Evolutionary conservation across 192 early-diverging fungal species (phyloP), one percentile per base, ranked within the genome.

Genomic region (Coemansia reversa): DNA sequence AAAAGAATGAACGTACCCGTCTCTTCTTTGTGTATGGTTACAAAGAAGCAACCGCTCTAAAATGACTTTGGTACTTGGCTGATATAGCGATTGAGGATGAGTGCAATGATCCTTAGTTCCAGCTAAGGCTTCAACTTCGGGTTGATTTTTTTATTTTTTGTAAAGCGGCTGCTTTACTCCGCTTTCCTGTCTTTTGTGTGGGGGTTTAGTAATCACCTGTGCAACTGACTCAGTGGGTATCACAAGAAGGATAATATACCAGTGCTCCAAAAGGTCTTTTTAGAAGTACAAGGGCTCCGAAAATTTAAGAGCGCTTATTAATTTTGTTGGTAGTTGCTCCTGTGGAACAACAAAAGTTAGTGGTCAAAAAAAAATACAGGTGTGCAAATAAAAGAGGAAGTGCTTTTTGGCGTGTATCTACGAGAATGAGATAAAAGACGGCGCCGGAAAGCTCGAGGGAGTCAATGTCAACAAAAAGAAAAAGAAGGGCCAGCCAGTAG

Each of bases 401-500:
- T 39, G 2, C 12, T 39, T 39, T 39, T 39, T 39, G 35, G 35
- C 35, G 35, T 39, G 35, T 39, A 39, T 39, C 35, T 39, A 11
- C 35, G 35, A 39, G 35, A 39, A 39, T 39, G 35, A 39, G 35
- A 39, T 39, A 39, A 11, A 39, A 11, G 35, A 39, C 35, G 35
- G 35, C 35, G 35, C 35, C 35, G 35, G 35, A 9, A 39, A 39
- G 35, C 35, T 39, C 9, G 8, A 39, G 35, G 35, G 35, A 39
- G 35, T 39, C 35, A 9, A 11, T 39, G 35, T 39, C 35, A 39
- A 39, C 35, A 39, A 39, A 11, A 20, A 14, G 3, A 25, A 58
- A 39, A 61, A 50, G 51, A 62, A 35, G 49, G 51, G 61, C 24
- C 25, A 28, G 58, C 23, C 42, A 22, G 51, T 32, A 63, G 62